These are phyloP conservation scores for Casuarina glauca DNA, from an alignment of 306 rosid genomes.

Conservation along the genomic window DNA sequence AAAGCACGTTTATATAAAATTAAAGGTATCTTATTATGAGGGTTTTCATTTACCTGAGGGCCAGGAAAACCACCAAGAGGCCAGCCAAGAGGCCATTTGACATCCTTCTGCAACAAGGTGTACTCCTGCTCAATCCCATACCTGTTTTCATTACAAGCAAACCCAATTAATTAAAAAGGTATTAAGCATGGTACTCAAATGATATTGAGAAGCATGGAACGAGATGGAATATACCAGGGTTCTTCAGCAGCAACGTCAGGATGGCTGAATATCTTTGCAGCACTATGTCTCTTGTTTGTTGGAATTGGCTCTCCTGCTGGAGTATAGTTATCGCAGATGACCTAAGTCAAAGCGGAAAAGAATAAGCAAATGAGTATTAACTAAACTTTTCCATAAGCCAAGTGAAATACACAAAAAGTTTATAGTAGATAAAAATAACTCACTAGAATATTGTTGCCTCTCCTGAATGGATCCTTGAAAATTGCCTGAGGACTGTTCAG, in stretches of 20 bases:
- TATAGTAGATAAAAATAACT: slow-evolving; percentile 11
- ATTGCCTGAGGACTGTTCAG: slow-evolving; percentile 81
- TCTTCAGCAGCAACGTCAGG: slow-evolving; percentile 66
- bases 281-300: slow-evolving; percentile 62
- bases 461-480: slow-evolving; percentile 85
- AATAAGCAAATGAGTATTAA: background rate
- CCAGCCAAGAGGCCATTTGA: slow-evolving; percentile 89
- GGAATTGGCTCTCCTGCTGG: slow-evolving; percentile 73
- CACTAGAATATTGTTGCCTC: slow-evolving; percentile 76
- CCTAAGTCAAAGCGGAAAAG: slow-evolving; percentile 36
- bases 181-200: background rate
- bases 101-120: slow-evolving; percentile 82
- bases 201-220: background rate
- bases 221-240: slow-evolving; percentile 44
- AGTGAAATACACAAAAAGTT: background rate
- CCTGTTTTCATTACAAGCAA: slow-evolving; percentile 45
- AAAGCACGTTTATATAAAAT: background rate
- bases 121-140: slow-evolving; percentile 93
- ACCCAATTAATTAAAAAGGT: background rate
- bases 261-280: slow-evolving; percentile 67
- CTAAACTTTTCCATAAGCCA: background rate
- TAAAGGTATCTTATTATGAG: background rate
- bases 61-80: slow-evolving; percentile 86
- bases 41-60: slow-evolving; percentile 57
- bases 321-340: slow-evolving; percentile 67